Evolutionary conservation across 2,329 filamentous ascomycete species (phyloP).

Genomic region (Blastomyces silverae): DNA sequence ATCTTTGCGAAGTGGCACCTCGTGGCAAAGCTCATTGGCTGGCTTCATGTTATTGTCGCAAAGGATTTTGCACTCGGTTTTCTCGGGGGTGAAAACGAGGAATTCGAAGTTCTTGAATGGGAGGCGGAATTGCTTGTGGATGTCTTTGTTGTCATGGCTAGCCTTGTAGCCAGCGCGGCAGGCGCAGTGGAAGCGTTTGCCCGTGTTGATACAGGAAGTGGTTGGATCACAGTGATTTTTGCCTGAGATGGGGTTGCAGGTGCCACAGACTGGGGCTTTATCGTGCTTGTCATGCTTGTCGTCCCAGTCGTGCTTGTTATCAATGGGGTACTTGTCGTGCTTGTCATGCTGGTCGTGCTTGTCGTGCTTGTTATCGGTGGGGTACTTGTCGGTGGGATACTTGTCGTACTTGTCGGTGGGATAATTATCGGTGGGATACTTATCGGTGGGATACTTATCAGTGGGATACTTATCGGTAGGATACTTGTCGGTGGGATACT

Average conservation of each 20-base stretch:
- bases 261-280: slow-evolving; percentile 26
- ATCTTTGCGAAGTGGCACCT: slow-evolving; percentile 30
- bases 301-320: no score
- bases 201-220: slow-evolving; percentile 42
- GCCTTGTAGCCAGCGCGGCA: slow-evolving; percentile 40
- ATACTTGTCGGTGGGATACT: background rate
- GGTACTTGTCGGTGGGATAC: background rate
- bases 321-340: no score
- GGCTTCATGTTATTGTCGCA: slow-evolving; percentile 32
- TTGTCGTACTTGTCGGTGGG: background rate
- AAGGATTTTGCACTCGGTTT: slow-evolving; percentile 33
- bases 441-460: background rate
- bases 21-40: slow-evolving; percentile 31
- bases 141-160: slow-evolving; percentile 27
- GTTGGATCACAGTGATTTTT: slow-evolving; percentile 39
- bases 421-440: background rate
- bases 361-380: no score
- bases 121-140: slow-evolving; percentile 35
- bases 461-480: background rate
- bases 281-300: background rate
- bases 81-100: slow-evolving; percentile 35
- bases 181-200: slow-evolving; percentile 37
- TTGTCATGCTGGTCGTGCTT: background rate
- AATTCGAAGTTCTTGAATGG: slow-evolving; percentile 36
- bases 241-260: slow-evolving; percentile 38